Base-by-base conservation (phyloP, 148 eudicot genomes). In the Amaranthus palmeri region DNA sequence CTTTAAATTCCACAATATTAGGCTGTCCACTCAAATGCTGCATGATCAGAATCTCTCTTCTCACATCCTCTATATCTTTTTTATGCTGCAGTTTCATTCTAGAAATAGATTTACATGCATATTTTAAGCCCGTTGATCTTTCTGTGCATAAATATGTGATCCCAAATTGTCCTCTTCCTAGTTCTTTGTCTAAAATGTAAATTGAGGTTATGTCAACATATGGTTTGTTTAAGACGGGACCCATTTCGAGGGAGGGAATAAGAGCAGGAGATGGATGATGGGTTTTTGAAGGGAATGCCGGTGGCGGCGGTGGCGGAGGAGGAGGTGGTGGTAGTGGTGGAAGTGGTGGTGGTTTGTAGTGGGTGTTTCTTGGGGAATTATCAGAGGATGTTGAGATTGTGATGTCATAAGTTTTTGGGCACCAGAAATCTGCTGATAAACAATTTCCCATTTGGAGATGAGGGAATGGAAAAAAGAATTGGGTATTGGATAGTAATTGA, bases 161-260 rank as follows among this genome's bases (percentile, higher is more conserved):
- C 0, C 98, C 98, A 67, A 88, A 92, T n/a, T 92, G 96, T 6
- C 98, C 98, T 66, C 93, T 74, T 3, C 98, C 96, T 4, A 93
- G 83, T 67, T 88, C 98, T 71, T 77, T 83, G 8, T 86, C 83
- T 4, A 93, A 72, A 8, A 78, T 64, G 70, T 90, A 93, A 0
- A 83, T 73, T 3, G 78, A 56, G n/a, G 81, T 67, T 50, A 90
- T 80, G 64, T 93, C 88, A 0, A 76, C 79, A 50, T 68, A 88
- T 3, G 92, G 89, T 60, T 81, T 83, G 61, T 76, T 69, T 45
- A 93, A 61, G 25, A 93, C 83, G 6, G 81, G 82, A 5, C 74
- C 74, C 4, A 48, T 11, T 73, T 68, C 73, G 7, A 25, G 36
- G 8, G 41, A 49, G 1, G 13, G 54, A 7, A 0, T 69, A 18